These are phyloP conservation scores for Porphyrellus sp. DNA, from an alignment of 1,284 basidiomycete genomes.

Conservation along the genomic window DNA sequence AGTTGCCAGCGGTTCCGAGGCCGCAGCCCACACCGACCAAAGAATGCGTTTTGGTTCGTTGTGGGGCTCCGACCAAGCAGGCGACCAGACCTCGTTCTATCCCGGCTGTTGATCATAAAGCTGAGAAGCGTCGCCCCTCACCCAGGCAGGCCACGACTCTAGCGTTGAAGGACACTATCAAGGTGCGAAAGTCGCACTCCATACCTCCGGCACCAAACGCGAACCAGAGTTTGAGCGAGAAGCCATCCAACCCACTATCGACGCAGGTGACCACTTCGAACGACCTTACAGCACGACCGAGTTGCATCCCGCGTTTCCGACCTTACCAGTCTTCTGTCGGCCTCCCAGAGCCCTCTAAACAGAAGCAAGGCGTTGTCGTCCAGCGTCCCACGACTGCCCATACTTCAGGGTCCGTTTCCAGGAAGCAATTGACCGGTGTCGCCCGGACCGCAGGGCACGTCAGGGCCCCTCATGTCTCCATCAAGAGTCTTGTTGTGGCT, in stretches of 20 bases:
- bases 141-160: not conserved
- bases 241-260: not conserved
- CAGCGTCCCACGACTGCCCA: no score
- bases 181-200: not conserved
- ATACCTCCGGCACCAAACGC: not conserved
- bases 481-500: no score
- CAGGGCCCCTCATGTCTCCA: no score
- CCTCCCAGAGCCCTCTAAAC: not conserved
- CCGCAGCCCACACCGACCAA: not conserved
- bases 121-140: not conserved
- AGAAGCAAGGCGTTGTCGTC: not conserved
- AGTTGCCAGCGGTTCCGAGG: no score
- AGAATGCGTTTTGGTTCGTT: not conserved
- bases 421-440: no score
- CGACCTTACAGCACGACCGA: not conserved
- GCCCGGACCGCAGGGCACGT: no score
- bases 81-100: not conserved
- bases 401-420: no score
- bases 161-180: not conserved
- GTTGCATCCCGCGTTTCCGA: slow-evolving; percentile 3
- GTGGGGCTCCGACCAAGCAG: not conserved
- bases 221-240: not conserved
- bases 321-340: not conserved
- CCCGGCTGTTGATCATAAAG: not conserved
- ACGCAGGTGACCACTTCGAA: not conserved